Evolutionary conservation across 371 early-diverging fungal species (phyloP), one percentile per base, ranked within the genome.

Genomic region (Apophysomyces sp.): DNA sequence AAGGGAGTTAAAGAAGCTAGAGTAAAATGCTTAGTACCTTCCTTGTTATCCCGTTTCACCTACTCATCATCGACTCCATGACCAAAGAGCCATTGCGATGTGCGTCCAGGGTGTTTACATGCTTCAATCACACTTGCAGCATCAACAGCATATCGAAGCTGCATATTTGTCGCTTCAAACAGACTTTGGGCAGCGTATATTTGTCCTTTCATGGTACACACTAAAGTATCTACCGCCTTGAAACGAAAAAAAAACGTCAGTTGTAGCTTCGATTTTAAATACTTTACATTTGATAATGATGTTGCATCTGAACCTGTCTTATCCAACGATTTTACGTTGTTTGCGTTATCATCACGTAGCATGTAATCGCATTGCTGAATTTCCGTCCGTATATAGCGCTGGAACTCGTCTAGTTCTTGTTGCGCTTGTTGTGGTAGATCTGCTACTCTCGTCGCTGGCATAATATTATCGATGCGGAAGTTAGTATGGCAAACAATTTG

Each of bases 391-490:
- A 80, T 68, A 55, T 75, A 76, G 28, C 67, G 66, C 18, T 76
- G 67, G 32, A 80, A 53, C 27, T 73, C 72, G 28, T 77, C 81
- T 12, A 80, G 60, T 49, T 80, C 77, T 37, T 63, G 62, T 41
- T 74, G 76, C 49, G 81, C 81, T 58, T 71, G 68, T 39, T 73
- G 73, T 12, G 81, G 81, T 7, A 80, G 44, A 56, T 80, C 81
- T 16, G 68, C 60, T 39, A 72, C 75, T 16, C 76, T 69, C 12
- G 78, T 80, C 2, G 64, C 55, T 1, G 66, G 62, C 32, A 67
- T 51, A 18, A 80, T 80, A 28, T 75, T 75, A 40, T 80, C 81
- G 31, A 74, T 77, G 36, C 74, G 62, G 61, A 80, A 80, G 58
- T 62, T 76, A 3, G 79, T 78, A 39, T 74, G 58, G n/a, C 61